These are phyloP conservation scores for Cupressus sempervirens DNA, from an alignment of 75 land plant genomes.

Conservation along the genomic window DNA sequence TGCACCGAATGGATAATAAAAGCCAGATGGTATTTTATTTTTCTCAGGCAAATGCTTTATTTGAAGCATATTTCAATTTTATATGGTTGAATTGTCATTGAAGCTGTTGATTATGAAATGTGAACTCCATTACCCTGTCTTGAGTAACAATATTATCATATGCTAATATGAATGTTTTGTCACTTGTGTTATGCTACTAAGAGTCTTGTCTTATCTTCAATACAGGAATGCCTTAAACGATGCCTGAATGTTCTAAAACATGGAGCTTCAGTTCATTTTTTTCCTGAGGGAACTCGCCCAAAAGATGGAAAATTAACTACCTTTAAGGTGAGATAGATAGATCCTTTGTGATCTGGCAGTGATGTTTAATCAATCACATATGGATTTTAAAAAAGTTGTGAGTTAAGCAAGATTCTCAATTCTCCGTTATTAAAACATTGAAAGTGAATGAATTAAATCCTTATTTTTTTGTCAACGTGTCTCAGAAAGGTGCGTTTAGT, in stretches of 20 bases:
- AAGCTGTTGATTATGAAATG: neutral
- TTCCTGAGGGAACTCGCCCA: slow-evolving; percentile 95
- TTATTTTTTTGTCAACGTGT: slow-evolving; percentile 9
- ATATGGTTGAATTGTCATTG: neutral
- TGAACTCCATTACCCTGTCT: neutral
- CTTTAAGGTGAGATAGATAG: slow-evolving; percentile 67
- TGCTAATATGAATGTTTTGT: neutral
- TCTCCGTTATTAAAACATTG: neutral
- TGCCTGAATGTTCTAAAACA: slow-evolving; percentile 71
- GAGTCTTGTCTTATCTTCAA: neutral
- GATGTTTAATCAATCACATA: neutral
- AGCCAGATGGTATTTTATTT: slow-evolving; percentile 84
- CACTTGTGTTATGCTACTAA: neutral
- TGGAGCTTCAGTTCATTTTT: slow-evolving; percentile 89
- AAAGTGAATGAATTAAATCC: neutral
- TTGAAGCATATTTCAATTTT: neutral
- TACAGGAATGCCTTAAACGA: slow-evolving; percentile 78
- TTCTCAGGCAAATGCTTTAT: neutral
- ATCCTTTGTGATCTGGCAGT: neutral
- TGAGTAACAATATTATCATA: neutral
- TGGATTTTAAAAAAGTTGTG: neutral
- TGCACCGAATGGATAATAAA: slow-evolving; percentile 85
- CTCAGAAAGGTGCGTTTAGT: slow-evolving; percentile 95
- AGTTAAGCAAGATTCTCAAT: neutral
- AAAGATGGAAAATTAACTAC: slow-evolving; percentile 82